Conservation (phyloP, 768 basidiomycete genomes). For the Leccinum variicolor region DNA sequence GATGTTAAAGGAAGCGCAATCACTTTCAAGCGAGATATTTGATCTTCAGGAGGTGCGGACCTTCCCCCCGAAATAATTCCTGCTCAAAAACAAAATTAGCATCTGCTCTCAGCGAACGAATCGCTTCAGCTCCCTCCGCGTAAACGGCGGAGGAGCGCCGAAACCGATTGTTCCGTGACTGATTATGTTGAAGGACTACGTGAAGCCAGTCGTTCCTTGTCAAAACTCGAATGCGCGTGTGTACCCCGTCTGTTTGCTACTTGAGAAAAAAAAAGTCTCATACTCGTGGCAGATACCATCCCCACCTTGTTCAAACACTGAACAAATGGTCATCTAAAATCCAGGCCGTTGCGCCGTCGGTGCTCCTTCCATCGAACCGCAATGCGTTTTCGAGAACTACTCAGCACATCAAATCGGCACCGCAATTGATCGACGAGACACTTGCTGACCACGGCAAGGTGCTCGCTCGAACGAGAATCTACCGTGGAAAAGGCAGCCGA, state of each 20-base stretch:
- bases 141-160: conserved; percentile 51
- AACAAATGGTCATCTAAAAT: conserved; percentile 96
- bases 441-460: conserved; percentile 56
- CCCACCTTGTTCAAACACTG: conserved; percentile 71
- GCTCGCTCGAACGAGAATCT: conserved; percentile 59
- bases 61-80: conserved; percentile 1
- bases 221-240: conserved; percentile 52
- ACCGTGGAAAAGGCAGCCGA: conserved; percentile 46
- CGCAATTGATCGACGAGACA: conserved; percentile 76
- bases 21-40: conserved; percentile 64
- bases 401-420: conserved; percentile 58
- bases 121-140: conserved; percentile 46
- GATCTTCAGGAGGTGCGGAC: conserved; percentile 61
- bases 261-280: conserved; percentile 1
- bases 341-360: conserved; percentile 84
- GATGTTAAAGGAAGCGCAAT: conserved; percentile 58
- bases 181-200: conserved; percentile 31
- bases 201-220: conserved; percentile 40
- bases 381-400: conserved; percentile 62
- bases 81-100: conserved; percentile 34
- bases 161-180: conserved; percentile 3
- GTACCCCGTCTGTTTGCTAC: conserved; percentile 20
- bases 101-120: conserved; percentile 46
- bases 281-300: conserved; percentile 49
- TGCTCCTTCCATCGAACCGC: conserved; percentile 65